Conservation (phyloP, 208 protist genomes). For the Crithidia thermophila region DNA sequence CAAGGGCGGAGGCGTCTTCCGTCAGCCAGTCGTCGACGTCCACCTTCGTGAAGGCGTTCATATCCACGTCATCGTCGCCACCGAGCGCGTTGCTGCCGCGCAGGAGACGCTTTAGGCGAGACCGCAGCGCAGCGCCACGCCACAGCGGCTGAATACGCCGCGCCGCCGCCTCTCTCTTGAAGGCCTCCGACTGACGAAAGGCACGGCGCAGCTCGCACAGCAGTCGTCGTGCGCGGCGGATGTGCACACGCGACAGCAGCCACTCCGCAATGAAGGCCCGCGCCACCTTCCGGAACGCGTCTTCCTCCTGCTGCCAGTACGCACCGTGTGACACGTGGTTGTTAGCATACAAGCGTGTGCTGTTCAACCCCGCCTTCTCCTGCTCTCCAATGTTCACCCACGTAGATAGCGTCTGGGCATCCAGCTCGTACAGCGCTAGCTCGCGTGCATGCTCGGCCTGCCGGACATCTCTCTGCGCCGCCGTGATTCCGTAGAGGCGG, state of each 20-base stretch:
- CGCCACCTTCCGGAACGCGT: conserved; percentile 7
- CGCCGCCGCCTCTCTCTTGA: conserved; percentile 51
- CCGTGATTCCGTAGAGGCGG: conserved; percentile 7
- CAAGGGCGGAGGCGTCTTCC: conserved; percentile 13
- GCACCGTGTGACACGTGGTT: conserved; percentile 9
- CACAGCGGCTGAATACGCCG: conserved; percentile 83
- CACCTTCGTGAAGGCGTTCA: conserved; percentile 50
- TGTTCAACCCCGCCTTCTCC: too few species aligned
- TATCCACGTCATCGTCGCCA: conserved; percentile 46
- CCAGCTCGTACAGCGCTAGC: conserved; percentile 5
- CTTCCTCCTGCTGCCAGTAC: conserved; percentile 12
- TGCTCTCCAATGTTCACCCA: conserved; percentile 3
- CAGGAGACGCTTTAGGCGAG: conserved; percentile 63
- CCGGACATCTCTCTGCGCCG: conserved; percentile 21
- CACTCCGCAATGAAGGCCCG: conserved; percentile 29
- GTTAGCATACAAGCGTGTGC: conserved; percentile 1
- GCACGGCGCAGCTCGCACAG: not conserved
- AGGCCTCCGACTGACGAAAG: conserved; percentile 23
- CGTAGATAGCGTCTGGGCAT: not conserved
- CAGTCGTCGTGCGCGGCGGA: conserved; percentile 16
- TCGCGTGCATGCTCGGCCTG: conserved; percentile 5
- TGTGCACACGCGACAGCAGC: conserved; percentile 8
- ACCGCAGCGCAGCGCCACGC: conserved; percentile 78
- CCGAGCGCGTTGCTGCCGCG: conserved; percentile 7
- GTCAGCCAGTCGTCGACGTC: conserved; percentile 36